Percentiles rank a stretch among this genome's conserved stretches.
These are phyloP conservation scores for Castanea crenata DNA, from an alignment of 306 rosid species.

Conservation along the genomic window DNA sequence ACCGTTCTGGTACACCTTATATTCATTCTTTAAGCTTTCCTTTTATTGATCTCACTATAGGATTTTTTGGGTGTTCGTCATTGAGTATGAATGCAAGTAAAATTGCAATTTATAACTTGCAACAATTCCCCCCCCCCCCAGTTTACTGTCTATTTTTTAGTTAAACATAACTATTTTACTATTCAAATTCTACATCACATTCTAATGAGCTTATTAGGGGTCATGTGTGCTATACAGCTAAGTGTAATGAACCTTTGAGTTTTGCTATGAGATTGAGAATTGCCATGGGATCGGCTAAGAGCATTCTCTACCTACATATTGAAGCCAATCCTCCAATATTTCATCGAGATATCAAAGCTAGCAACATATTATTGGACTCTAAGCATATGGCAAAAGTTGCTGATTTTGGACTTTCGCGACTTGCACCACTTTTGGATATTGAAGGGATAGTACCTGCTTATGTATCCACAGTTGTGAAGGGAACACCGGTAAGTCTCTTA, in stretches of 20 bases:
- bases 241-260: conserved; percentile 37
- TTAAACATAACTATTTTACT: too few species aligned
- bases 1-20: conserved; percentile 68
- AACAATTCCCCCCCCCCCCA: too few species aligned
- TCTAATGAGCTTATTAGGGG: not conserved
- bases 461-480: conserved; percentile 87
- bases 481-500: conserved; percentile 47
- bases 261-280: conserved; percentile 59
- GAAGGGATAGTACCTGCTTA: conserved; percentile 60
- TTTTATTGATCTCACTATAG: conserved; percentile 3
- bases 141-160: too few species aligned
- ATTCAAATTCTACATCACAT: too few species aligned
- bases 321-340: conserved; percentile 95
- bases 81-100: not conserved
- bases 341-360: conserved; percentile 91
- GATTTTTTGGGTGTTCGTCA: not conserved
- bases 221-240: conserved; percentile 40
- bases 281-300: conserved; percentile 77
- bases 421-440: conserved; percentile 59
- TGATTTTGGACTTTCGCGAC: conserved; percentile 91
- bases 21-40: conserved; percentile 10
- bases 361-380: conserved; percentile 77
- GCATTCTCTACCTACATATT: conserved; percentile 80
- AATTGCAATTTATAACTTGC: not conserved
- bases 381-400: conserved; percentile 73